Evolutionary conservation across 2,329 filamentous ascomycete genomes (phyloP), one percentile per base, ranked within the genome.

Genomic region (Tolypocladium album): DNA sequence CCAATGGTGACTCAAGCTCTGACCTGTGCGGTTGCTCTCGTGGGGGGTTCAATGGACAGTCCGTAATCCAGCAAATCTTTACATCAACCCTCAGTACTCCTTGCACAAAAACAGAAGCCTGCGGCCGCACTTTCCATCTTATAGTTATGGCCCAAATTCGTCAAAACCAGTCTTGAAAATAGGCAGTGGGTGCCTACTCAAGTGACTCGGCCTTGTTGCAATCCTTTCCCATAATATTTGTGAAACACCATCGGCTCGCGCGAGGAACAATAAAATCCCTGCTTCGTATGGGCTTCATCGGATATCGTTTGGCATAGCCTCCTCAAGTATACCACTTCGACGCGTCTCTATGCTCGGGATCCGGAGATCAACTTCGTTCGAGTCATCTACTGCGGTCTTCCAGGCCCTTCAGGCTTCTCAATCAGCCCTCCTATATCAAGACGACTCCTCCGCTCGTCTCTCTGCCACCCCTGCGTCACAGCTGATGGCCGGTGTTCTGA

Each of bases 361-460:
- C 17, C 17, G 55, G 12, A 31, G 39, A 22, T n/a, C 9, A 22
- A 2, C 38, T 27, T 17, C 12, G 22, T 22, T 17, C 7, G 9
- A 34, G 2, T 17, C 31, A 53, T 45, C 38, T 65, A 72, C 62
- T 67, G 65, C 36, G 65, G 62, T 56, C 65, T 66, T 62, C 64
- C 70, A 56, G 64, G 69, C 43, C 64, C 76, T 65, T 79, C 79
- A 31, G 81, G 78, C 70, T 78, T 82, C 64, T 84, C 85, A 67
- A 88, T 82, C 67, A 84, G 76, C 2, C 83, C 84, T 13, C 79
- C 82, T 62, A 87, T 87, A 65, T 85, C 83, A 56, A 87, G 79
- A 20, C 84, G 79, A 43, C 76, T 71, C 22, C 76, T 72, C 36
- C 82, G 77, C 59, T 83, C 82, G 60, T 82, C 80, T 52, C 79